A percentile compares a stretch with the other conserved stretches of the same genome.
phyloP scores from a whole-genome alignment of 176 grass and related monocot genomes.

The Lolium rigidum region DNA sequence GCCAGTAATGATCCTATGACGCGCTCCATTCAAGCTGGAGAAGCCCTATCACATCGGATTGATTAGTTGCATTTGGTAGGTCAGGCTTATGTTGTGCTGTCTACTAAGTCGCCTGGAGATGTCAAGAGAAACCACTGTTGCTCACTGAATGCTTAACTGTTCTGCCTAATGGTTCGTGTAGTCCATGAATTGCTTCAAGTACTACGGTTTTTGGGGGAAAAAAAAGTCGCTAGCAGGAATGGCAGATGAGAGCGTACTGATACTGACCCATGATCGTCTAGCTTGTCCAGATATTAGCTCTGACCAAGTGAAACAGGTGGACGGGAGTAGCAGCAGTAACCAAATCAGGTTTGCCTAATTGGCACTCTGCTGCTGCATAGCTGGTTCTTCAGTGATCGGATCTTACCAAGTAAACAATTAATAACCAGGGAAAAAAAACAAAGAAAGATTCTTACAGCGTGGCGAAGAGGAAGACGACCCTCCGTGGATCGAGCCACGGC shows the following conservation, averaged over 20 bases:
- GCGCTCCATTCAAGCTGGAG: neutral
- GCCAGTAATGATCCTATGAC: neutral
- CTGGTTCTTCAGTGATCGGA: constrained; percentile 9
- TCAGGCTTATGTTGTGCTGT: neutral
- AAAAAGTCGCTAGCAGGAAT: neutral
- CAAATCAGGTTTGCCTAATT: neutral
- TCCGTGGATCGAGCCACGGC: constrained; percentile 78
- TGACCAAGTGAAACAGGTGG: neutral
- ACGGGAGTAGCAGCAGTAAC: neutral
- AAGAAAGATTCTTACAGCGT: constrained; percentile 63
- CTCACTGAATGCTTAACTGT: constrained; percentile 1
- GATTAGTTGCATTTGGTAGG: neutral
- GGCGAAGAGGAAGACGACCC: constrained; percentile 88
- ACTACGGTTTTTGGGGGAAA: neutral
- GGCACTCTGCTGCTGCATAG: constrained; percentile 12
- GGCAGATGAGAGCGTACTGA: constrained; percentile 26
- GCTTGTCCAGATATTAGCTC: neutral
- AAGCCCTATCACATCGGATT: neutral
- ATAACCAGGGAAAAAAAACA: too few species aligned
- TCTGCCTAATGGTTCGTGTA: neutral
- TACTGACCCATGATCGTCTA: neutral
- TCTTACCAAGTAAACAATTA: neutral
- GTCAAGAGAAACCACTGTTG: neutral
- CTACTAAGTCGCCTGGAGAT: neutral
- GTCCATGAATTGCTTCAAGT: neutral